Conservation (phyloP, 768 basidiomycete species). For the Lepiota venenata region DNA sequence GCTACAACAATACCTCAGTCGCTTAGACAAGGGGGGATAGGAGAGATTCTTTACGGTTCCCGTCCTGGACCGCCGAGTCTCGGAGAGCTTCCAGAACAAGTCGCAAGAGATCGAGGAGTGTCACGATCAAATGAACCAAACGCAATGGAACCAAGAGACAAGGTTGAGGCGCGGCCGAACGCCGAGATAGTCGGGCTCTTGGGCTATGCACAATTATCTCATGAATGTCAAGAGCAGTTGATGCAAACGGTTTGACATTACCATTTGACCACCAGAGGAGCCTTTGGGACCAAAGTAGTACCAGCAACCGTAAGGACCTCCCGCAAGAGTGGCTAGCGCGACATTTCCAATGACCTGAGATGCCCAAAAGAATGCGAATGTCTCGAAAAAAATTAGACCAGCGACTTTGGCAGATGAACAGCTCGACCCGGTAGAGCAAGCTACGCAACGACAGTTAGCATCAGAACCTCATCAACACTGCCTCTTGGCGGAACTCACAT, state of each 20-base stretch:
- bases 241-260: conserved; percentile 21
- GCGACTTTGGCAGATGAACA: conserved; percentile 77
- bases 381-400: conserved; percentile 73
- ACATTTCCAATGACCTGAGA: conserved; percentile 82
- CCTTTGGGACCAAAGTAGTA: conserved; percentile 82
- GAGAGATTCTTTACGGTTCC: conserved; percentile 51
- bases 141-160: conserved; percentile 81
- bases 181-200: conserved; percentile 67
- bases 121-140: conserved; percentile 85
- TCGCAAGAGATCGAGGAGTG: conserved; percentile 66
- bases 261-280: conserved; percentile 51
- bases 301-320: conserved; percentile 76
- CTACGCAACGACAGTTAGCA: conserved; percentile 24
- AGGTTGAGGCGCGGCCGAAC: conserved; percentile 71
- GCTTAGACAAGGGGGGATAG: background rate
- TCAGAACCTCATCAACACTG: background rate
- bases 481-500: conserved; percentile 34
- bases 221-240: background rate
- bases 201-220: conserved; percentile 39
- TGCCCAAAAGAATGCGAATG: conserved; percentile 85
- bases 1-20: conserved; percentile 34
- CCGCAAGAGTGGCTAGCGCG: conserved; percentile 74
- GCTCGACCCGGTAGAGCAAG: conserved; percentile 36
- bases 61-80: conserved; percentile 58
- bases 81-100: conserved; percentile 56